These are phyloP conservation scores for Massarina eburnea DNA, from an alignment of 2,329 filamentous ascomycete genomes.

Conservation along the genomic window DNA sequence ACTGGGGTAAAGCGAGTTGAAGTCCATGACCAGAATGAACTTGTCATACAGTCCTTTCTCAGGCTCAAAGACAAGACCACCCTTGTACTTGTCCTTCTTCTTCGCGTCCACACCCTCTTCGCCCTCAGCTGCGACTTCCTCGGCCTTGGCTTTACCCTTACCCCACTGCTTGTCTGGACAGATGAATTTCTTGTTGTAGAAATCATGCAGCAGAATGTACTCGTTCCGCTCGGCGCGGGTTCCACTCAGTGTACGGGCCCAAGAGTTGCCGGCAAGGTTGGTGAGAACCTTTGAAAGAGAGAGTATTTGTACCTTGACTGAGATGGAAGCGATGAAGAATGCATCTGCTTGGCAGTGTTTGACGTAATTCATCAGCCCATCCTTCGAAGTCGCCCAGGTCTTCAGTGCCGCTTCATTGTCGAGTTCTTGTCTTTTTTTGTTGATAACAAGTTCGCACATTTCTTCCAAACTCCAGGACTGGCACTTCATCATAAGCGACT, in stretches of 20 bases:
- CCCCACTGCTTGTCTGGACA: conserved; percentile 92
- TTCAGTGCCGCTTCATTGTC: conserved; percentile 87
- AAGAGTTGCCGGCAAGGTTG: conserved; percentile 95
- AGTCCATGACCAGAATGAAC: conserved; percentile 99
- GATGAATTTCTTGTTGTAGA: conserved; percentile 95
- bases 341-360: conserved; percentile 94
- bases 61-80: conserved; percentile 95
- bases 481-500: conserved; percentile 95
- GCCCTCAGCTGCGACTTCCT: conserved; percentile 73
- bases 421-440: conserved; percentile 75
- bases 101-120: conserved; percentile 71
- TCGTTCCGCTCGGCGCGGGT: conserved; percentile 97
- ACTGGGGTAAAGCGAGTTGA: conserved; percentile 97
- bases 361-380: conserved; percentile 89
- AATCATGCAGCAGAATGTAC: conserved; percentile 97
- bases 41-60: conserved; percentile 98
- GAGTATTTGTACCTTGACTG: conserved; percentile 85
- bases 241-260: conserved; percentile 92
- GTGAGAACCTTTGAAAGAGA: conserved; percentile 93
- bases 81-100: conserved; percentile 99
- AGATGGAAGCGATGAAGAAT: conserved; percentile 90
- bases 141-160: conserved; percentile 70
- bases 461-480: conserved; percentile 98
- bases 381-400: conserved; percentile 80
- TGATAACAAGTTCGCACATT: conserved; percentile 91